These are phyloP conservation scores for Lanmaoa rubissima DNA, from an alignment of 768 basidiomycete genomes.

Conservation along the genomic window DNA sequence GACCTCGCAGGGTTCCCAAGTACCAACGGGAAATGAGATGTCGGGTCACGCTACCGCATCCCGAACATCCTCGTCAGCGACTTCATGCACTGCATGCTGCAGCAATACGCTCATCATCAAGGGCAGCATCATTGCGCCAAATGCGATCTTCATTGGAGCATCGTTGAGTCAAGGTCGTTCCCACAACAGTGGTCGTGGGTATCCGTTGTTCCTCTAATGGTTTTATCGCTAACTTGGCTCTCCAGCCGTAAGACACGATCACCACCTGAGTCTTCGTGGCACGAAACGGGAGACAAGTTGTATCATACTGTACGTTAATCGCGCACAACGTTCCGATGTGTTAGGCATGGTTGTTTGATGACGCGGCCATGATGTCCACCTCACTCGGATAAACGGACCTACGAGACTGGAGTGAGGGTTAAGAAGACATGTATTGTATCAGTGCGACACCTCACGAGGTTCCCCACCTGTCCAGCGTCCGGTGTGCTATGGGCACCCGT, in stretches of 20 bases:
- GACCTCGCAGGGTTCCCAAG: neutral
- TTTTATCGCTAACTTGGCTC: neutral
- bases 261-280: neutral
- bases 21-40: neutral
- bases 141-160: neutral
- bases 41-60: neutral
- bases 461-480: neutral
- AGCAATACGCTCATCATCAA: neutral
- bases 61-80: neutral
- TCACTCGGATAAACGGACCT: neutral
- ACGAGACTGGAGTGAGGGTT: neutral
- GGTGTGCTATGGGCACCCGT: neutral
- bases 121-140: neutral
- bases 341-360: neutral
- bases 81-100: neutral
- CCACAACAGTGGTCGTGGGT: neutral
- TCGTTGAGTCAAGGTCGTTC: neutral
- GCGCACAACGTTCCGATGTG: neutral
- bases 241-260: neutral
- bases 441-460: neutral
- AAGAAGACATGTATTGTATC: neutral
- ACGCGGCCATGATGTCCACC: neutral
- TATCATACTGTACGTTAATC: neutral
- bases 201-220: neutral
- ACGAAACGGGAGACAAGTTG: slow-evolving; percentile 2